phyloP scores from a whole-genome alignment of 805 yeast genomes.

The Millerago galiae region DNA sequence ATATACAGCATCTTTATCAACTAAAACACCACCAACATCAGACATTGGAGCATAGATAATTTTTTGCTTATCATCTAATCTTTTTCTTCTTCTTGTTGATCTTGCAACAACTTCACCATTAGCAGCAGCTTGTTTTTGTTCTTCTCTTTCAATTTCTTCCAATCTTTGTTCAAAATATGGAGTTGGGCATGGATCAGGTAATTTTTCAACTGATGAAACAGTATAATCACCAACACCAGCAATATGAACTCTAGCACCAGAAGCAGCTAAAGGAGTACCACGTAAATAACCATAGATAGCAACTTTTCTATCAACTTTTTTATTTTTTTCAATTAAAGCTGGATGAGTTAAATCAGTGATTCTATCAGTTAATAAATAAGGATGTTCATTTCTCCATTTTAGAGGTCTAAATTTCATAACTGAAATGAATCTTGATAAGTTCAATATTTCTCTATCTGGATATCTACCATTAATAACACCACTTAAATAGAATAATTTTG shows the following conservation, averaged over 20 bases:
- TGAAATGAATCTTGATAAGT: slow-evolving; percentile 84
- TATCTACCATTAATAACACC: slow-evolving; percentile 97
- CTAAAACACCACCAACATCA: slow-evolving; percentile 97
- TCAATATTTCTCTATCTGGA: slow-evolving; percentile 93
- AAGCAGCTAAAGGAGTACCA: slow-evolving; percentile 76
- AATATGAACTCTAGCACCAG: slow-evolving; percentile 75
- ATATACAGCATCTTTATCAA: slow-evolving; percentile 96
- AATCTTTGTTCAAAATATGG: slow-evolving; percentile 84
- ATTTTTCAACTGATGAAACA: slow-evolving; percentile 70
- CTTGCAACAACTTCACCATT: slow-evolving; percentile 49
- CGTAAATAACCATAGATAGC: slow-evolving; percentile 93
- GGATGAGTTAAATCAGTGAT: slow-evolving; percentile 95
- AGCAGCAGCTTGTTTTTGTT: slow-evolving; percentile 56
- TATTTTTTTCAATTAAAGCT: slow-evolving; percentile 63
- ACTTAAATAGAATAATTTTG: slow-evolving; percentile 86
- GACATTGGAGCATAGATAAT: slow-evolving; percentile 98
- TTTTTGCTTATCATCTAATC: slow-evolving; percentile 91
- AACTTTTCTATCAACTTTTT: slow-evolving; percentile 80
- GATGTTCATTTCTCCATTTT: slow-evolving; percentile 99
- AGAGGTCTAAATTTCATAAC: slow-evolving; percentile 99
- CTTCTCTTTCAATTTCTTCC: slow-evolving; percentile 76
- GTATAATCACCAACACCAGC: slow-evolving; percentile 94
- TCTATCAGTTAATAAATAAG: slow-evolving; percentile 86
- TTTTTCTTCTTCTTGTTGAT: slow-evolving; percentile 76
- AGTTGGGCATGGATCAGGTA: slow-evolving; percentile 99